These are phyloP conservation scores for Aspergillus carbonarius DNA, from an alignment of 2,329 filamentous ascomycete genomes.

Conservation along the genomic window DNA sequence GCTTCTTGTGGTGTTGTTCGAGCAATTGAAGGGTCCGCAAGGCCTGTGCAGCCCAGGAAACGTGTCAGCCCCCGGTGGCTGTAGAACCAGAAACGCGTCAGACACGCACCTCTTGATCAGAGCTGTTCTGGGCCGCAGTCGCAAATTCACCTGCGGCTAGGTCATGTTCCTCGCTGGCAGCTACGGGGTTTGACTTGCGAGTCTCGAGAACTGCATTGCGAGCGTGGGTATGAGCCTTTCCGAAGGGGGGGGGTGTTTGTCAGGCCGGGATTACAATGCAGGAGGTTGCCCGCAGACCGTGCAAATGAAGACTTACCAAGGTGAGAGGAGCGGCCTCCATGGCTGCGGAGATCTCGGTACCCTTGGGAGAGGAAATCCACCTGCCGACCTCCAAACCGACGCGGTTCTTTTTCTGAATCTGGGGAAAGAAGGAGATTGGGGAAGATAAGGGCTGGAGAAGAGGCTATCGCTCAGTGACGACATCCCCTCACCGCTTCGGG, in stretches of 20 bases:
- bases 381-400: not conserved
- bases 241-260: constrained; percentile 18
- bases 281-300: not conserved
- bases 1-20: constrained; percentile 80
- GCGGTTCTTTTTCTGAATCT: not conserved
- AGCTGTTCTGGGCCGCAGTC: constrained; percentile 71
- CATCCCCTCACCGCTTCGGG: constrained; percentile 1
- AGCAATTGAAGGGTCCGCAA: constrained; percentile 80
- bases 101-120: constrained; percentile 55
- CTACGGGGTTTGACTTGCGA: constrained; percentile 66
- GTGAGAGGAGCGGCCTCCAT: constrained; percentile 72
- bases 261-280: not conserved
- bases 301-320: constrained; percentile 48
- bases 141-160: constrained; percentile 86
- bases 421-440: not conserved
- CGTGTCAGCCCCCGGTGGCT: not conserved
- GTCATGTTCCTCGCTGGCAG: constrained; percentile 84
- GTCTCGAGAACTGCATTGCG: constrained; percentile 76
- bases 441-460: not conserved
- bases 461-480: constrained; percentile 7
- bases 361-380: not conserved
- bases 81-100: not conserved
- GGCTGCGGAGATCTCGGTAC: not conserved
- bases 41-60: constrained; percentile 58
- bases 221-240: constrained; percentile 82